Base-by-base conservation (phyloP, 2,329 filamentous ascomycete species). In the Sporothrix curviconia region DNA sequence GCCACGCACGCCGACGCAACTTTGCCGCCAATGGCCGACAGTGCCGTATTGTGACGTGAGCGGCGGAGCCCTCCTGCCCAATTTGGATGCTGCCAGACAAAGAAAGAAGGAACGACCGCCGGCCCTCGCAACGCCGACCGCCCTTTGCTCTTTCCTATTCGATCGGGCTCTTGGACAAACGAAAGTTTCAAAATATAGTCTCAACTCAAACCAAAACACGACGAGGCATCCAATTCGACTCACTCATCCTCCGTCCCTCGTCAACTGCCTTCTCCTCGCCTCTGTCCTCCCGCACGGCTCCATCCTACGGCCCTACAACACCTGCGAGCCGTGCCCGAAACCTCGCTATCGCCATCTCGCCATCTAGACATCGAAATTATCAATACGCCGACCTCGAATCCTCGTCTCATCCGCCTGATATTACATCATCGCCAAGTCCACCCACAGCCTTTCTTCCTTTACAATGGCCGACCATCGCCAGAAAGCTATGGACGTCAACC, bases 401-500 rank as follows among this genome's bases (percentile, higher is more conserved):
- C 28, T 32, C 28, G 28, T 6, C 28, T 5, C 28, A 32, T 32
- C 37, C n/a, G n/a, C n/a, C n/a, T n/a, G n/a, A n/a, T n/a, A n/a
- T n/a, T n/a, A n/a, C n/a, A n/a, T n/a, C n/a, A n/a, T n/a, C n/a
- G n/a, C n/a, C n/a, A n/a, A n/a, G n/a, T n/a, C n/a, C n/a, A n/a
- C n/a, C n/a, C n/a, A n/a, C n/a, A n/a, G n/a, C n/a, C n/a, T n/a
- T n/a, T n/a, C n/a, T n/a, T n/a, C n/a, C n/a, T n/a, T n/a, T n/a
- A n/a, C n/a, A n/a, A 43, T 42, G 51, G 54, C 47, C 40, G 60
- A 62, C 15, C 43, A 55, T 7, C 80, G 81, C 64, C 80, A 83
- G 67, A 76, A 75, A 62, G 79, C 82, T 67, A 83, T 84, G 63
- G 81, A 83, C 80, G 84, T 86, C 74, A 94, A 92, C 77, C 84